These are phyloP conservation scores for Hericium alpestre DNA, from an alignment of 768 basidiomycete species.

Conservation along the genomic window DNA sequence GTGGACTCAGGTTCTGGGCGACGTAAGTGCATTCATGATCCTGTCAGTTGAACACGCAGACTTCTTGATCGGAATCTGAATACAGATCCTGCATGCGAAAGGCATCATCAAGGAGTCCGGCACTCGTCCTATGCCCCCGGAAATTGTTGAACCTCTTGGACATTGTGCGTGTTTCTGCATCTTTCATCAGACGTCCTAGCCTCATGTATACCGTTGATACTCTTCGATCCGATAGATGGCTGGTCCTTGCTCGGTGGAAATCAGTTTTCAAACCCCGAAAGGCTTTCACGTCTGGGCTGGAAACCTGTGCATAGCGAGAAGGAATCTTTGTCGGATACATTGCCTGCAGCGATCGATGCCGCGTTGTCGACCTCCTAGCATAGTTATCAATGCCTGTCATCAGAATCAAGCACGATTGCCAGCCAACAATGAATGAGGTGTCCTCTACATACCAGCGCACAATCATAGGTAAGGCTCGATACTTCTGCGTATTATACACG, in stretches of 20 bases:
- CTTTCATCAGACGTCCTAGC: neutral
- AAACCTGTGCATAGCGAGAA: conserved; percentile 21
- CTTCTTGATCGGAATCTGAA: neutral
- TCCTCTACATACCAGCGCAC: too few relatives aligned
- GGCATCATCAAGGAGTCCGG: conserved; percentile 25
- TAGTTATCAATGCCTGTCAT: too few relatives aligned
- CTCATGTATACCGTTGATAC: neutral
- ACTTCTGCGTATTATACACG: too few relatives aligned
- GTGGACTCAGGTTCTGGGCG: conserved; percentile 26
- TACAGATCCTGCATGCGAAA: conserved; percentile 21
- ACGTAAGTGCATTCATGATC: conserved; percentile 15
- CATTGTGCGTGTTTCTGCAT: conserved; percentile 23
- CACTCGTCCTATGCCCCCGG: conserved; percentile 22
- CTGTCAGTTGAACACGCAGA: too few relatives aligned
- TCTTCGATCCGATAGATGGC: conserved; percentile 20
- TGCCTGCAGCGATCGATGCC: conserved; percentile 15
- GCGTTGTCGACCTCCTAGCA: neutral
- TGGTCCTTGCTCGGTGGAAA: conserved; percentile 33
- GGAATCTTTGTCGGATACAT: conserved; percentile 18
- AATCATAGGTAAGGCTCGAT: too few relatives aligned
- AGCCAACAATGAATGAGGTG: too few relatives aligned
- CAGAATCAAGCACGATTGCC: too few relatives aligned
- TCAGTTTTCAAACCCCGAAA: conserved; percentile 23
- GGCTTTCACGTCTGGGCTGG: conserved; percentile 31
- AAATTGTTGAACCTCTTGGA: conserved; percentile 27